Conservation (phyloP, 75 land plant genomes). For the Sequoiadendron giganteum region DNA sequence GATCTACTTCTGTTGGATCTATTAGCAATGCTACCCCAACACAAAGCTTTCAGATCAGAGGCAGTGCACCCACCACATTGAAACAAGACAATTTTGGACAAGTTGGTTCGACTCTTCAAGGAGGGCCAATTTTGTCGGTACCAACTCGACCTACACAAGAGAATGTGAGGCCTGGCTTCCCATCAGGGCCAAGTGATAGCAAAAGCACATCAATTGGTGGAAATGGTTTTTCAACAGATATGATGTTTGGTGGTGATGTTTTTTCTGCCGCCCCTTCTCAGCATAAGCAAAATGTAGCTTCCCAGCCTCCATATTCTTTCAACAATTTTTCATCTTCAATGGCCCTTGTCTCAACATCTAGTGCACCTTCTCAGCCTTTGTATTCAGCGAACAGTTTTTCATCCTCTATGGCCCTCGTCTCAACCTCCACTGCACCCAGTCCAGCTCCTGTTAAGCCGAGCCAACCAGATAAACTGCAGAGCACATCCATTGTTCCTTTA, state of each 20-base stretch:
- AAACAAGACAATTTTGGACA: constrained; percentile 8
- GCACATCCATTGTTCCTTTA: constrained; percentile 17
- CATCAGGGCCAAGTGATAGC: constrained; percentile 18
- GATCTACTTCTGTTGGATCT: constrained; percentile 1
- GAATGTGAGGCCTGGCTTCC: constrained; percentile 3
- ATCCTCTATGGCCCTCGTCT: constrained; percentile 25
- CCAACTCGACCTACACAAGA: constrained; percentile 13
- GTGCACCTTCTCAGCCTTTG: constrained; percentile 19
- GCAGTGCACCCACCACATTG: constrained; percentile 14
- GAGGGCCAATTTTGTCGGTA: background rate
- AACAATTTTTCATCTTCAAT: constrained; percentile 21
- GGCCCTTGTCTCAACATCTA: constrained; percentile 10
- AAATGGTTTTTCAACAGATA: constrained; percentile 36
- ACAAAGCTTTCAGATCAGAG: constrained; percentile 24
- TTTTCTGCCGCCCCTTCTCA: constrained; percentile 42
- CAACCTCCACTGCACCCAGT: constrained; percentile 18
- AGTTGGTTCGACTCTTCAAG: constrained; percentile 9
- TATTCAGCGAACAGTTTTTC: constrained; percentile 12
- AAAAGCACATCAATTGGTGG: constrained; percentile 24
- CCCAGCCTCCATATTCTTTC: constrained; percentile 14
- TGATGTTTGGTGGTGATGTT: constrained; percentile 58
- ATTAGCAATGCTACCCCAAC: constrained; percentile 13
- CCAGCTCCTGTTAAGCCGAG: constrained; percentile 21
- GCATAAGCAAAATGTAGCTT: constrained; percentile 16
- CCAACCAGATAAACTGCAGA: constrained; percentile 25